Conservation (phyloP, 768 basidiomycete species). For the Lactarius deliciosus region DNA sequence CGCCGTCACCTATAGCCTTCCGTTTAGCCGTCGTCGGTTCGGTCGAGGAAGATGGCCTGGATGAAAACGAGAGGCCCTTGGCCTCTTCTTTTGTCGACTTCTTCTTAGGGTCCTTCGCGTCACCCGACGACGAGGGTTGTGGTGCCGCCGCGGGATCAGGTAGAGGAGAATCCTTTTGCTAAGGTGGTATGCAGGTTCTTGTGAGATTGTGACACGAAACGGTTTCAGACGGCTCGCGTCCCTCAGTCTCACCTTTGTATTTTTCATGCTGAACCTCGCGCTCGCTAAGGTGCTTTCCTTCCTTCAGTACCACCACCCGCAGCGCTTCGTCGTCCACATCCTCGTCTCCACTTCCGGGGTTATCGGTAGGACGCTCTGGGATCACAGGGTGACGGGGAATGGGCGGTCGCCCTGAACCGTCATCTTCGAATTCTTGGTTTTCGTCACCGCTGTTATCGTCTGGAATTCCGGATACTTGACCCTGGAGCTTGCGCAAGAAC, state of each 20-base stretch:
- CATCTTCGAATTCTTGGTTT: conserved; percentile 57
- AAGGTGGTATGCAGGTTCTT: too few species aligned
- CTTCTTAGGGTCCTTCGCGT: conserved; percentile 1
- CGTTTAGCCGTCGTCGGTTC: conserved; percentile 34
- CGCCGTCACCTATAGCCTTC: conserved; percentile 39
- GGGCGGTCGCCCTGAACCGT: conserved; percentile 64
- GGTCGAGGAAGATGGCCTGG: conserved; percentile 29
- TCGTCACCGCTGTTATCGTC: conserved; percentile 46
- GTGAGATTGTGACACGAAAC: conserved; percentile 33
- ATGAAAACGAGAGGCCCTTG: conserved; percentile 43
- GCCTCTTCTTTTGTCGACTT: conserved; percentile 21
- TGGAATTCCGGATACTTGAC: conserved; percentile 54
- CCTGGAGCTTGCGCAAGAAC: conserved; percentile 66
- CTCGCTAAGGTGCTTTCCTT: conserved; percentile 83
- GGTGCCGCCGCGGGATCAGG: conserved; percentile 36
- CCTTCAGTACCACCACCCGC: conserved; percentile 83
- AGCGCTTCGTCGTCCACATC: conserved; percentile 70
- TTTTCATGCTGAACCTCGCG: conserved; percentile 76
- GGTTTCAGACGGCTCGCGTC: neutral
- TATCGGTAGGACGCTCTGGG: too few species aligned
- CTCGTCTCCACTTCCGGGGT: conserved; percentile 74
- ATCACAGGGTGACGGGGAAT: conserved; percentile 71
- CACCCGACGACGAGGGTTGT: conserved; percentile 1
- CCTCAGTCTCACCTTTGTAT: conserved; percentile 56
- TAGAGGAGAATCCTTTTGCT: too few species aligned